Conservation (phyloP, 2,329 filamentous ascomycete genomes). For the Arthroderma sp. region DNA sequence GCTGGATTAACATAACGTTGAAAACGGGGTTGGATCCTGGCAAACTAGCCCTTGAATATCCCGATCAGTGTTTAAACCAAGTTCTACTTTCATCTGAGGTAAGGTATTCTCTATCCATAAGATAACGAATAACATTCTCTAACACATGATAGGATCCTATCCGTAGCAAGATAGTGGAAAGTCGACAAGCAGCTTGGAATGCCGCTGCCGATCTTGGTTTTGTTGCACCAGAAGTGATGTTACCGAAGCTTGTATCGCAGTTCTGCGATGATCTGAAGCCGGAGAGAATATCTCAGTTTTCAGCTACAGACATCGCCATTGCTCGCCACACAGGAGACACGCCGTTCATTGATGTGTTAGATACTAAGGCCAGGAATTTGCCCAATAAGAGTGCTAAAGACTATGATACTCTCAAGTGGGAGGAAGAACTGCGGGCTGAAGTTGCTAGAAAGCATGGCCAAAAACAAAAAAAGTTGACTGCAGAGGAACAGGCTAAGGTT, state of each 20-base stretch:
- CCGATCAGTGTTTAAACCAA: conserved; percentile 55
- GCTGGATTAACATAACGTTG: conserved; percentile 84
- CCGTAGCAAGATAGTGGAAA: conserved; percentile 25
- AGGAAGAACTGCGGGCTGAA: conserved; percentile 76
- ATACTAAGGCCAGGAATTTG: conserved; percentile 59
- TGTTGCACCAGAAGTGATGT: conserved; percentile 73
- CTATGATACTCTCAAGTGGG: conserved; percentile 94
- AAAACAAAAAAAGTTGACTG: conserved; percentile 74
- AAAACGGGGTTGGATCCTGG: conserved; percentile 74
- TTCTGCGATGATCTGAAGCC: conserved; percentile 63
- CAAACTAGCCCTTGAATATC: conserved; percentile 53
- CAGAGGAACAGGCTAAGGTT: conserved; percentile 81
- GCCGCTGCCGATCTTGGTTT: conserved; percentile 88
- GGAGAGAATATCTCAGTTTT: conserved; percentile 56
- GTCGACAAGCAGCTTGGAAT: conserved; percentile 60
- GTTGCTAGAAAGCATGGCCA: conserved; percentile 82
- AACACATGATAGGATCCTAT: conserved; percentile 21
- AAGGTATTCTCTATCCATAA: conserved; percentile 22
- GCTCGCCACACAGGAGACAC: conserved; percentile 82
- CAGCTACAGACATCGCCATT: conserved; percentile 82
- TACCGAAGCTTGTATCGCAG: conserved; percentile 61
- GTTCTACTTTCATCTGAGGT: conserved; percentile 50
- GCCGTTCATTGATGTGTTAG: conserved; percentile 79
- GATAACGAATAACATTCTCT: neutral
- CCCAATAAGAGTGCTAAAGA: conserved; percentile 88